Base-by-base conservation (phyloP, 2,329 filamentous ascomycete species). In the Penicillium sp. region DNA sequence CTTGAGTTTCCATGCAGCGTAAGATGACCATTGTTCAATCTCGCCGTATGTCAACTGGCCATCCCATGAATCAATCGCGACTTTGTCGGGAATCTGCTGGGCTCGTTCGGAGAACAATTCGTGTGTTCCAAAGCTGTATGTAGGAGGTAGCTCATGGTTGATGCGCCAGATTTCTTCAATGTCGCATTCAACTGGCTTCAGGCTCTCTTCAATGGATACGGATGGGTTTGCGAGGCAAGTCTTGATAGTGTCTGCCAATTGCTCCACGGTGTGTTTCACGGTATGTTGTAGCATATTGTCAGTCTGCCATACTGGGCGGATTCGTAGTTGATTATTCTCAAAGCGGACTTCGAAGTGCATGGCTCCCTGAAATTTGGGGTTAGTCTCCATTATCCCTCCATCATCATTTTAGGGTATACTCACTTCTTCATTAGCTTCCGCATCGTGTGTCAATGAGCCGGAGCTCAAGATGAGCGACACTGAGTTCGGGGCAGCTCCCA, bases 161-260 rank as follows among this genome's bases (percentile, higher is more conserved):
- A 79, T 80, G 3, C 65, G 64, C 80, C 80, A 82, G 42, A 82
- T 73, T 22, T 77, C 67, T 15, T 74, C 62, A 4, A 80, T 61
- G 53, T 81, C 79, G n/a, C 66, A 54, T 12, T 47, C 42, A 5
- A 67, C 68, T 9, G 73, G 73, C 1, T 62, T 60, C 35, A 78
- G 59, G 41, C 62, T 68, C 15, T 69, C 58, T 54, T 72, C 58
- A 15, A 79, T 63, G 4, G 72, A 55, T 5, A 56, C 51, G 1
- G 63, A 53, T 1, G 67, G 68, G 31, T 65, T 67, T 11, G 66
- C 59, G 22, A 76, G 55, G 54, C 70, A 75, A 15, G 69, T 50
- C 45, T 66, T 62, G 49, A 81, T 56, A 1, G 69, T 75, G 46
- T 81, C 74, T 47, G 71, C 67, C 29, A 82, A 69, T 23, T 72